Percentiles rank a stretch among this genome's conserved stretches.
phyloP scores from a whole-genome alignment of 1,284 basidiomycete genomes.

The Cryptococcus sp. region DNA sequence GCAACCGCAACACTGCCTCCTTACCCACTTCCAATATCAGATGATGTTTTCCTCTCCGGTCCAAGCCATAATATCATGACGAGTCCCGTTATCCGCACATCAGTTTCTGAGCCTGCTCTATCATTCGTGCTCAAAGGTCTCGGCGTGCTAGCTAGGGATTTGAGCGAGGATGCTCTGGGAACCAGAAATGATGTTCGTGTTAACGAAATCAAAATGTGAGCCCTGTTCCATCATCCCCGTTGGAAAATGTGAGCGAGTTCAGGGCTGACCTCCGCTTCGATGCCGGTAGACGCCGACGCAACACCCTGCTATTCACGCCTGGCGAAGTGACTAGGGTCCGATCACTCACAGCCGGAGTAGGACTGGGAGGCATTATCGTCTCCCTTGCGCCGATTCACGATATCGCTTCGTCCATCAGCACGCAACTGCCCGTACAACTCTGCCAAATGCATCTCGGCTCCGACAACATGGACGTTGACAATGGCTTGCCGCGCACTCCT shows the following conservation, averaged over 20 bases:
- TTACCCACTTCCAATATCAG: conserved; percentile 10
- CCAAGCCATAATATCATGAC: not conserved
- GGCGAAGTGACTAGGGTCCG: conserved; percentile 6
- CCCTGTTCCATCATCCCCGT: not conserved
- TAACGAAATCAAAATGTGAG: conserved; percentile 12
- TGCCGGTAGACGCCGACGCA: conserved; percentile 7
- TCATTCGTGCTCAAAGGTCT: conserved; percentile 12
- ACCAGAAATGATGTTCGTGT: conserved; percentile 9
- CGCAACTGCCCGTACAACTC: no score
- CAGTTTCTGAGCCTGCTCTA: conserved; percentile 8
- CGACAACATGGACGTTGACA: no score
- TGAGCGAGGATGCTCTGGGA: not conserved
- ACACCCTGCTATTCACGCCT: conserved; percentile 11
- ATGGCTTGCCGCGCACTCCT: no score
- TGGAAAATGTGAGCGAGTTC: not conserved
- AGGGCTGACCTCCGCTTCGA: not conserved
- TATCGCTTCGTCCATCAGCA: no score
- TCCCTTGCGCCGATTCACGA: no score
- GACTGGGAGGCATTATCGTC: no score
- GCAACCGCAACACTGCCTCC: conserved; percentile 1
- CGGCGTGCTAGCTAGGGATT: not conserved
- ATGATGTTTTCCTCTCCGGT: conserved; percentile 11
- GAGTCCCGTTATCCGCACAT: not conserved
- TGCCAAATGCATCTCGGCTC: no score
- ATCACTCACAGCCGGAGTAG: not conserved